Conservation (phyloP, 495 filamentous ascomycete species). For the Daldinia childiae region DNA sequence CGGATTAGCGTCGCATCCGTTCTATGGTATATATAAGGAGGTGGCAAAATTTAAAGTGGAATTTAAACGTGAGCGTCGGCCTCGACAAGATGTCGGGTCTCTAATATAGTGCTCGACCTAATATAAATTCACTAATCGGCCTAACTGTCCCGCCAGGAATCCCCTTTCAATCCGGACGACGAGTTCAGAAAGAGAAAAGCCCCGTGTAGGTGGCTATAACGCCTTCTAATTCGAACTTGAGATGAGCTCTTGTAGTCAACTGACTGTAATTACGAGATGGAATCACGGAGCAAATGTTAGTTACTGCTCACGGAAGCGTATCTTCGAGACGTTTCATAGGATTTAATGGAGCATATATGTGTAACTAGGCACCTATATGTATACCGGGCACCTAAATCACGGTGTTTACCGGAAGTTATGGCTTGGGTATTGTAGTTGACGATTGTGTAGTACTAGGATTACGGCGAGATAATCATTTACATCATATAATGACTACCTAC, state of each 20-base stretch:
- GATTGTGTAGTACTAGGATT: too few relatives aligned
- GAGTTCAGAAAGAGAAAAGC: background rate
- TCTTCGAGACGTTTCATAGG: too few relatives aligned
- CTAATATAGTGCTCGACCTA: conserved; percentile 11
- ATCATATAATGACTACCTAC: too few relatives aligned
- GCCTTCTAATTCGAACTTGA: background rate
- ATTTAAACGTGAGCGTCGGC: conserved; percentile 27
- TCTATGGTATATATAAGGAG: conserved; percentile 69
- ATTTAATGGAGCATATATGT: too few relatives aligned
- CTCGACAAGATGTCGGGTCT: conserved; percentile 13
- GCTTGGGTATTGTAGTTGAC: too few relatives aligned
- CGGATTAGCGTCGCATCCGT: conserved; percentile 63
- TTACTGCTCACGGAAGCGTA: background rate
- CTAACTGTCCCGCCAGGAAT: background rate
- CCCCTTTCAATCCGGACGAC: background rate
- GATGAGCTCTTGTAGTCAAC: background rate
- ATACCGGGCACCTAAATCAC: too few relatives aligned
- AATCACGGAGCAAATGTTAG: background rate
- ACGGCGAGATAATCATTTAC: too few relatives aligned
- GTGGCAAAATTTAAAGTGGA: conserved; percentile 36
- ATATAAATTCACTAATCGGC: background rate
- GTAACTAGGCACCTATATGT: too few relatives aligned
- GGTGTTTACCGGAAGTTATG: too few relatives aligned
- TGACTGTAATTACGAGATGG: background rate
- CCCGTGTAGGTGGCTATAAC: background rate